phyloP scores from a whole-genome alignment of 192 early-diverging fungal genomes.

The Backusella morwellensis region DNA sequence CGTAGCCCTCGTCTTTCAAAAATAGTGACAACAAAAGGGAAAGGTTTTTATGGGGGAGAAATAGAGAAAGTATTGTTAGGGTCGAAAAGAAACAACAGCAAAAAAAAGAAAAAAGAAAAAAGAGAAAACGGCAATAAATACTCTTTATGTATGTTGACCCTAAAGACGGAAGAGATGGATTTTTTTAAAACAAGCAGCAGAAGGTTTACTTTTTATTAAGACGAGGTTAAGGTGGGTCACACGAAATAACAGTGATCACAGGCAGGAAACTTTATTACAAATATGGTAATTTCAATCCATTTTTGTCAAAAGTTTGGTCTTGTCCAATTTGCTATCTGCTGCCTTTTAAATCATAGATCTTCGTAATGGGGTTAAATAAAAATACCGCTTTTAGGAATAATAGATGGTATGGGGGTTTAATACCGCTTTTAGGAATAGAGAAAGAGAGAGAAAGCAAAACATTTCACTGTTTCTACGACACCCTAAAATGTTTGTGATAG shows the following conservation, averaged over 20 bases:
- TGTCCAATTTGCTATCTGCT: not conserved
- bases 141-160: not conserved
- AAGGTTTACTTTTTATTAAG: not conserved
- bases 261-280: conserved; percentile 1
- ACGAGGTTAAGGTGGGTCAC: not conserved
- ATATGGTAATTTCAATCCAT: not conserved
- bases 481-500: not conserved
- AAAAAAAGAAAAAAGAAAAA: not conserved
- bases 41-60: not conserved
- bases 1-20: conserved; percentile 16
- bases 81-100: not conserved
- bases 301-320: not conserved
- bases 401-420: not conserved
- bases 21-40: conserved; percentile 12
- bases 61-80: not conserved
- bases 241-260: not conserved
- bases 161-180: not conserved
- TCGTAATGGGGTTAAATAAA: not conserved
- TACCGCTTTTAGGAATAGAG: not conserved
- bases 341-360: not conserved
- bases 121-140: not conserved
- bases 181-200: not conserved
- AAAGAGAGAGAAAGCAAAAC: not conserved
- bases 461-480: not conserved
- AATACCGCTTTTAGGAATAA: not conserved